These are phyloP conservation scores for Monosporozyma solicola DNA, from an alignment of 805 yeast species.

Conservation along the genomic window DNA sequence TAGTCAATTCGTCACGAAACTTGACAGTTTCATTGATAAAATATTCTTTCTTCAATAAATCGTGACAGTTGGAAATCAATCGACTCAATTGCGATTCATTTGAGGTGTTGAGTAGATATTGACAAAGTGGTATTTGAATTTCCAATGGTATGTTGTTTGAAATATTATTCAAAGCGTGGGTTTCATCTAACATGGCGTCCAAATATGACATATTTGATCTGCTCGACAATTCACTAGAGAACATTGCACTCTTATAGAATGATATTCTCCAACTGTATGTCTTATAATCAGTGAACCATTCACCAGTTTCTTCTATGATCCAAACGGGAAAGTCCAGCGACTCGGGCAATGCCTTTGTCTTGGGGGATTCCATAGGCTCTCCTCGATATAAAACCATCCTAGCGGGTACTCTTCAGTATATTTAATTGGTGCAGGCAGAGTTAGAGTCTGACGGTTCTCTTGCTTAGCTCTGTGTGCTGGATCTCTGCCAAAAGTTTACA, in stretches of 20 bases:
- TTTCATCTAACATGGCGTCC: conserved; percentile 74
- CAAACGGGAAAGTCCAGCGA: conserved; percentile 55
- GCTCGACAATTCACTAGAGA: conserved; percentile 90
- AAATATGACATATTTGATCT: conserved; percentile 78
- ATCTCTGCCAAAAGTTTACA: too few species aligned
- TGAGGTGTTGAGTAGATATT: conserved; percentile 62
- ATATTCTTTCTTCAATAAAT: conserved; percentile 62
- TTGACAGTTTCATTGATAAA: conserved; percentile 78
- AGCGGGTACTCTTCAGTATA: neutral
- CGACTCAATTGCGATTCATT: conserved; percentile 68
- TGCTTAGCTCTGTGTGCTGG: neutral
- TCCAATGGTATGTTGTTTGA: conserved; percentile 79
- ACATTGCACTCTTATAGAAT: conserved; percentile 59
- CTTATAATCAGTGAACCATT: conserved; percentile 75
- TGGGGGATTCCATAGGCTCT: neutral
- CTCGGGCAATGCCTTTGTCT: neutral
- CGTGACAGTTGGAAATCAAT: conserved; percentile 73
- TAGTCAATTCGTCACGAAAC: neutral
- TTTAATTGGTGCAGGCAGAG: too few species aligned
- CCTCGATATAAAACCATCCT: neutral
- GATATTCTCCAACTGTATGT: conserved; percentile 61
- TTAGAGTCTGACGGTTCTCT: neutral
- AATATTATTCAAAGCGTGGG: conserved; percentile 45
- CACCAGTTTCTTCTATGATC: conserved; percentile 72
- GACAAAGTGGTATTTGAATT: conserved; percentile 73